Evolutionary conservation across 2,329 filamentous ascomycete species (phyloP).

Genomic region (Talaromyces rugulosus): DNA sequence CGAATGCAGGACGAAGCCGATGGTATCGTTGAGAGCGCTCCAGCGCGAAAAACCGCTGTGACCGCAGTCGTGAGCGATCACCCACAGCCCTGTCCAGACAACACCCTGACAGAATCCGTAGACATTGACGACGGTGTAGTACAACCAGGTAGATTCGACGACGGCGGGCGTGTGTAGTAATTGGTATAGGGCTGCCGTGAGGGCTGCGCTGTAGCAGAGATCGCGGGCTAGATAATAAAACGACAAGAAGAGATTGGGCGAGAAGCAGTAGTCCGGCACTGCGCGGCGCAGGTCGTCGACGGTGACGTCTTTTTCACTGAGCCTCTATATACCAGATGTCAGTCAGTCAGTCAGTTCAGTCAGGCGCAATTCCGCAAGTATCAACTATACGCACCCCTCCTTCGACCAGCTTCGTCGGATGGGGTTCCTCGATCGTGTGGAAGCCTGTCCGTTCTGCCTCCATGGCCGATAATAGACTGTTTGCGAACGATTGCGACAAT

Average conservation of each 20-base stretch:
- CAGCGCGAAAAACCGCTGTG: slow-evolving; percentile 61
- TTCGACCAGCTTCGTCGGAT: not conserved
- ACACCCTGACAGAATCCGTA: slow-evolving; percentile 62
- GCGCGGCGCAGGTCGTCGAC: not conserved
- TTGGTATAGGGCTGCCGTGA: not conserved
- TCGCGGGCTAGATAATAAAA: not conserved
- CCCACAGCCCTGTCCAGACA: slow-evolving; percentile 64
- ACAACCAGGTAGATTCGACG: not conserved
- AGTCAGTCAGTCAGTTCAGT: not conserved
- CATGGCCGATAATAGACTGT: not conserved
- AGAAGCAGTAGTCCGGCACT: not conserved
- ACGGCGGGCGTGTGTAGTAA: not conserved
- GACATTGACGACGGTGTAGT: not conserved
- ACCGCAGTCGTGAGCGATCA: slow-evolving; percentile 66
- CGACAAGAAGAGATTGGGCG: not conserved
- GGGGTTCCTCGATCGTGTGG: not conserved
- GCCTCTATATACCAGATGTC: not conserved
- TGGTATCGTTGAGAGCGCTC: slow-evolving; percentile 51
- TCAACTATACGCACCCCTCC: not conserved
- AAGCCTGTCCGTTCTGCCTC: not conserved
- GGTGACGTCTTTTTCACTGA: not conserved
- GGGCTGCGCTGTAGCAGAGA: not conserved
- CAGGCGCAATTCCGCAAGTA: not conserved
- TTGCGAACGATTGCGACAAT: not conserved
- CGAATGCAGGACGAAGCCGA: slow-evolving; percentile 62